Evolutionary conservation across 257 asterid species (phyloP), one percentile per base, ranked within the genome.

Genomic region (Scutellaria galericulata): DNA sequence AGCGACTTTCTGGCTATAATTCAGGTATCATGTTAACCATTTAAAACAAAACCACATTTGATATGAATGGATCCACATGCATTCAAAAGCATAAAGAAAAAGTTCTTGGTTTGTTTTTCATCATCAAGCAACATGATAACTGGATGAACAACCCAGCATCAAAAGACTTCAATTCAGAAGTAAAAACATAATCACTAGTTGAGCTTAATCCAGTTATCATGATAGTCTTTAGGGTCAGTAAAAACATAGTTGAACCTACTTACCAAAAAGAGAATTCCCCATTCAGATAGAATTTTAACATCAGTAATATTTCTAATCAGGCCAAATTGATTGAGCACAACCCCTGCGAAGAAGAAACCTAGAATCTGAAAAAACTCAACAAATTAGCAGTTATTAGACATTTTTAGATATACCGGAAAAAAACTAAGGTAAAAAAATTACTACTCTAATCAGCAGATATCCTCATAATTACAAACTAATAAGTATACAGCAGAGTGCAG

Each of bases 191-290:
- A 11, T 55, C 46, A 40, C 50, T 22, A 44, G 6, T 45, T 37
- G 41, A 39, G 31, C 56, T 60, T 68, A 67, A 60, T 53, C 47
- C 37, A 72, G 31, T n/a, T 48, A 20, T 24, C 40, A 7, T 18
- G 54, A 54, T 31, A 45, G 51, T n/a, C 6, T 47, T 60, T 56
- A 9, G 53, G 41, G 39, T 3, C 57, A 20, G 15, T 37, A 58
- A 64, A 60, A 76, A 47, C 48, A 37, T 58, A 45, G 24, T 52
- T 73, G 72, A 76, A 71, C 89, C 81, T 80, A 95, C 99, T 82
- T 80, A 95, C 99, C 97, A 95, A 81, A 83, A 95, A 95, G 64
- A 95, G 96, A 82, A 95, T 95, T 73, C 99, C 99, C 99, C 99
- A 95, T 83, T 95, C 99, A 10, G 99, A 95, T n/a, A 95, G 89